Evolutionary conservation across 164 flowering plant species (phyloP).

Genomic region (Piper betle): DNA sequence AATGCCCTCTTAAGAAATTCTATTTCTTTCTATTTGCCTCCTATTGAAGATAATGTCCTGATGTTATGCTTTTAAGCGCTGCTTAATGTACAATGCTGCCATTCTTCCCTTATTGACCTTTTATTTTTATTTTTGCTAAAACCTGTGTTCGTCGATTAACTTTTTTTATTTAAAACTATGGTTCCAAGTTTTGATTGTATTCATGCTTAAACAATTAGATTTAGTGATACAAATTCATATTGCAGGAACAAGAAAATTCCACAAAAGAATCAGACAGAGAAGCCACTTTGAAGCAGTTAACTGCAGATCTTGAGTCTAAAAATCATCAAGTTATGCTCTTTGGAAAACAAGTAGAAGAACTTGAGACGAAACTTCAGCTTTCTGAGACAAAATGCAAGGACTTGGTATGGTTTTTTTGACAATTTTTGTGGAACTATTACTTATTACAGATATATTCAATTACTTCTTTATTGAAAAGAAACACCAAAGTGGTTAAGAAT

Average conservation of each 20-base stretch:
- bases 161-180: neutral
- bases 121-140: neutral
- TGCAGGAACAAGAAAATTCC: conserved; percentile 50
- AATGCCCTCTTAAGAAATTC: neutral
- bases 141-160: too few species aligned
- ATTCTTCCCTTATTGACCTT: neutral
- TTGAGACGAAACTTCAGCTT: conserved; percentile 42
- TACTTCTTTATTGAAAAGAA: neutral
- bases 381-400: conserved; percentile 31
- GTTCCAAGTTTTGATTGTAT: neutral
- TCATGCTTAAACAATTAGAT: neutral
- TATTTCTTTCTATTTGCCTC: neutral
- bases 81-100: neutral
- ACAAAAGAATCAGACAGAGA: conserved; percentile 38
- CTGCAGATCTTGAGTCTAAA: conserved; percentile 56
- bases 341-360: conserved; percentile 48
- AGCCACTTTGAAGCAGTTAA: conserved; percentile 28
- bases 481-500: neutral
- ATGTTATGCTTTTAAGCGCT: too few species aligned
- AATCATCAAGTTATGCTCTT: conserved; percentile 28
- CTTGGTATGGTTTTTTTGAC: conserved; percentile 24
- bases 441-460: neutral
- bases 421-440: neutral
- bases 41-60: too few species aligned
- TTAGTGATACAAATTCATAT: neutral